Base-by-base conservation (phyloP, 345 rosid genomes). In the Euclidium syriacum region DNA sequence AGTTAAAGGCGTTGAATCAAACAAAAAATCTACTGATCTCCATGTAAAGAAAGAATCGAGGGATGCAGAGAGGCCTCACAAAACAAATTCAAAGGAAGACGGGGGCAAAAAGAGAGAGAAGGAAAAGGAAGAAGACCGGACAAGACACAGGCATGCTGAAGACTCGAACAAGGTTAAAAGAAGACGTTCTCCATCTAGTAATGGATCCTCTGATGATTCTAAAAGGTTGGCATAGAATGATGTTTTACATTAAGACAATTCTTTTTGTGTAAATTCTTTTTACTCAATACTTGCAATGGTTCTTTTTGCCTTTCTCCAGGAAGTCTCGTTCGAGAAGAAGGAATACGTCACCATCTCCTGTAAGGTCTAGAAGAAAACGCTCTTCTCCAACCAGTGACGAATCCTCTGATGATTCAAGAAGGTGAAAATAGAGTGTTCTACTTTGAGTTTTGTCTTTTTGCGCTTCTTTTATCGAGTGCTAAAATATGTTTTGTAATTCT, bases 321-420 rank as follows among this genome's bases (percentile, higher is more conserved):
- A 84, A 83, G 74, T 58, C 47, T 17, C 80, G 52, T 46, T 80
- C 86, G 50, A 83, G 85, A 72, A 87, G 72, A 66, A 80, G 61
- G 41, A 67, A 73, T 27, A 55, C 61, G 35, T 85, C 97, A 19
- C 96, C 95, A 60, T 90, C 99, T 51, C 85, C 97, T 50, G 81
- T 78, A 71, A 90, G 88, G 76, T 80, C 99, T 24, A 83, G 86
- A 62, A 86, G 81, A 80, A 83, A 80, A 80, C 81, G 86, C 59
- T 80, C 74, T 16, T 82, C 88, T 38, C 85, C 92, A 44, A 56
- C 68, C 22, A 76, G 84, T 83, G 96, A 85, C 61, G 91, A 82
- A 67, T 69, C 78, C 33, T 90, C 98, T 55, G 80, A 90, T 62
- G 86, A 80, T 80, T 82, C 97, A 56, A 86, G 74, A 77, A 83